Evolutionary conservation across 78 protist species (phyloP).

Genomic region (Cyanophora paradoxa): DNA sequence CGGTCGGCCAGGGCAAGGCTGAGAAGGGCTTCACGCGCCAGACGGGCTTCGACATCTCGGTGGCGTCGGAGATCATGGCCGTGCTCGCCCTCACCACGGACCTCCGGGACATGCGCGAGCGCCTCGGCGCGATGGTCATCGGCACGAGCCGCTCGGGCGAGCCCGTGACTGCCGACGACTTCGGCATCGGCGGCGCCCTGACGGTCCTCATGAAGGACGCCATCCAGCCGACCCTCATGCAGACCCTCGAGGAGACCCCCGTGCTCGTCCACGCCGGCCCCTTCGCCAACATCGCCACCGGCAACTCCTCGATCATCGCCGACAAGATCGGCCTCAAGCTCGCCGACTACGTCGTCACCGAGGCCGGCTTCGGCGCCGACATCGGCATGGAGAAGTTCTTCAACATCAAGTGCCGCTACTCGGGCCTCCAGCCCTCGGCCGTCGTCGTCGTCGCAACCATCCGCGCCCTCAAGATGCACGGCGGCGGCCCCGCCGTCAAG

Average conservation of each 20-base stretch:
- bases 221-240: conserved; percentile 92
- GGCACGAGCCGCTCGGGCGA: background rate
- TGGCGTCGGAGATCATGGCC: conserved; percentile 97
- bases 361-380: conserved; percentile 83
- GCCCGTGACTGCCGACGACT: conserved; percentile 69
- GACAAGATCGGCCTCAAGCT: conserved; percentile 83
- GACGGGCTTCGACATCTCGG: conserved; percentile 91
- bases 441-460: conserved; percentile 88
- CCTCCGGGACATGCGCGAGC: conserved; percentile 34
- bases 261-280: conserved; percentile 98
- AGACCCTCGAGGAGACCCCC: conserved; percentile 67
- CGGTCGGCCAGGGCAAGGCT: conserved; percentile 77
- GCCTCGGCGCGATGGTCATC: conserved; percentile 17
- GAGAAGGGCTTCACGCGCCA: conserved; percentile 65
- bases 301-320: conserved; percentile 85
- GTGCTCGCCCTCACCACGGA: conserved; percentile 33
- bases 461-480: conserved; percentile 95
- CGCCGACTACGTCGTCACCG: conserved; percentile 26
- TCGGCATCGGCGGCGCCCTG: conserved; percentile 92
- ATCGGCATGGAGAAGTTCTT: conserved; percentile 93
- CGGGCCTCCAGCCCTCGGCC: conserved; percentile 9
- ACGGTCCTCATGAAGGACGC: conserved; percentile 85
- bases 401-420: conserved; percentile 88
- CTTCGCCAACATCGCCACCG: conserved; percentile 87
- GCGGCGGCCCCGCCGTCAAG: conserved; percentile 33